phyloP scores from a whole-genome alignment of 805 yeast species.

The Saccharomycopsis babjevae region DNA sequence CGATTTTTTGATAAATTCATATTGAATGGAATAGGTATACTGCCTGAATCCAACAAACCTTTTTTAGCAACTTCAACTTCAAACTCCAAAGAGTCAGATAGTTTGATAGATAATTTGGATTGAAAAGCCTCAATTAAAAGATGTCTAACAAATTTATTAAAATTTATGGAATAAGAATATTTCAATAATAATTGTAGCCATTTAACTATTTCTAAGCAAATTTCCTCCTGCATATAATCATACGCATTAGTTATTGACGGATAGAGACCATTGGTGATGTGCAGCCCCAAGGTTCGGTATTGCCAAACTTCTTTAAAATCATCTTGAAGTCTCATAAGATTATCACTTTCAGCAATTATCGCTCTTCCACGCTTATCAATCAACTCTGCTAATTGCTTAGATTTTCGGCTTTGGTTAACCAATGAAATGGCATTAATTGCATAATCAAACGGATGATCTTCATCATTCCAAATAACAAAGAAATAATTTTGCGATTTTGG shows the following conservation, averaged over 20 bases:
- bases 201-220: constrained; percentile 5
- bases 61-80: not conserved
- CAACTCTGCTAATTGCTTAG: constrained; percentile 31
- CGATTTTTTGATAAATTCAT: constrained; percentile 1
- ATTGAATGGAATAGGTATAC: constrained; percentile 24
- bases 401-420: constrained; percentile 18
- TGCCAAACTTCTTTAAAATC: not conserved
- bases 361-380: constrained; percentile 45
- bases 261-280: constrained; percentile 3
- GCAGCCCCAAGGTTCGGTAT: not conserved
- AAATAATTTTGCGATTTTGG: constrained; percentile 29
- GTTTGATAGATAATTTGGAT: not conserved
- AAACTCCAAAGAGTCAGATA: not conserved
- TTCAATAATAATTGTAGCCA: constrained; percentile 10
- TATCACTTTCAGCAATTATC: constrained; percentile 23
- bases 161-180: not conserved
- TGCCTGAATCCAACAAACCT: not conserved
- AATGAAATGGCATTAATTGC: constrained; percentile 39
- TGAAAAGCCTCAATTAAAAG: not conserved
- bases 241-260: constrained; percentile 2
- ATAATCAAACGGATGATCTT: constrained; percentile 50
- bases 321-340: constrained; percentile 4
- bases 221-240: constrained; percentile 8
- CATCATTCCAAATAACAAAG: constrained; percentile 71
- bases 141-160: constrained; percentile 3